A percentile compares a stretch with the other conserved stretches of the same genome.
These are phyloP conservation scores for Pleomassaria siparia DNA, from an alignment of 2,329 filamentous ascomycete species.

Conservation along the genomic window DNA sequence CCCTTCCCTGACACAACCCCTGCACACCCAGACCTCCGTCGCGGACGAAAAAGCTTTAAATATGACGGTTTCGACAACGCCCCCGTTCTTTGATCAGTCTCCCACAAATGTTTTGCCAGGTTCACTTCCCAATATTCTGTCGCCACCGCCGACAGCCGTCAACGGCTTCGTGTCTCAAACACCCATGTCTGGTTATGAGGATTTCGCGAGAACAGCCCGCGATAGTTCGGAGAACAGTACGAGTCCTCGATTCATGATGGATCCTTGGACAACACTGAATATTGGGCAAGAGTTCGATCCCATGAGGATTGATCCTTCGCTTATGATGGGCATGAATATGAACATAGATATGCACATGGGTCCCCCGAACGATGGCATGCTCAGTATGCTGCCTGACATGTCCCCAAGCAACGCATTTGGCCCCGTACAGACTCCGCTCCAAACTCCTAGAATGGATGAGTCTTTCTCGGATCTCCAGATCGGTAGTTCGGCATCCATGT, in stretches of 20 bases:
- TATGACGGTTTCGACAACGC: slow-evolving; percentile 31
- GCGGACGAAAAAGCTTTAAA: slow-evolving; percentile 37
- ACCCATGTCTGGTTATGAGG: slow-evolving; percentile 50
- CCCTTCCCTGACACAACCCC: slow-evolving; percentile 34
- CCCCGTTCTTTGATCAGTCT: slow-evolving; percentile 47
- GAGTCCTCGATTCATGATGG: slow-evolving; percentile 52
- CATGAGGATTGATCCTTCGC: slow-evolving; percentile 48
- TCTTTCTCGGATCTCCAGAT: slow-evolving; percentile 51
- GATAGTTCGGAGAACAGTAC: slow-evolving; percentile 46
- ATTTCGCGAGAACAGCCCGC: slow-evolving; percentile 44
- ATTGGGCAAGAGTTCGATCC: slow-evolving; percentile 48
- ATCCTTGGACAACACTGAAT: slow-evolving; percentile 50
- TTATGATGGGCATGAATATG: slow-evolving; percentile 45
- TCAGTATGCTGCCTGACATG: slow-evolving; percentile 51
- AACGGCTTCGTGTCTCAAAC: slow-evolving; percentile 48
- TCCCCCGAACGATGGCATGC: slow-evolving; percentile 42
- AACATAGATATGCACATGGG: slow-evolving; percentile 49
- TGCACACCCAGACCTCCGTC: slow-evolving; percentile 32
- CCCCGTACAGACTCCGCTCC: slow-evolving; percentile 49
- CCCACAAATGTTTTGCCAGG: slow-evolving; percentile 37
- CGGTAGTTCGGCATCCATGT: slow-evolving; percentile 45
- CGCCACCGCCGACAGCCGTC: slow-evolving; percentile 41
- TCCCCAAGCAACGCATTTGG: slow-evolving; percentile 39
- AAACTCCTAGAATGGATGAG: slow-evolving; percentile 51
- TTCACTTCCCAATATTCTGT: slow-evolving; percentile 34